Conservation (phyloP, 2,329 filamentous ascomycete species). For the Cytospora piceae region DNA sequence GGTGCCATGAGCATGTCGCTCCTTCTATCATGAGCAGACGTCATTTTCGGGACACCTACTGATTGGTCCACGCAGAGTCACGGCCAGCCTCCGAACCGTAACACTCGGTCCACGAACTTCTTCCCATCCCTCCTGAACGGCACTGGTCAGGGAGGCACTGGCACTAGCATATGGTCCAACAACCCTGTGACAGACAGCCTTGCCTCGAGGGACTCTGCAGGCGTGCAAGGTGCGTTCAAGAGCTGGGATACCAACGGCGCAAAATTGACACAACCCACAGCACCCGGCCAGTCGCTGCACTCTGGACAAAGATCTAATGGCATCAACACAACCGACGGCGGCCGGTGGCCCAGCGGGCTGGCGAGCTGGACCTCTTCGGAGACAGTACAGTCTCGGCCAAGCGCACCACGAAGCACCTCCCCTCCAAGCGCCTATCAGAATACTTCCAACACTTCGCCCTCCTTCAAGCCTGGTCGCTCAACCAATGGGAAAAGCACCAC, state of each 20-base stretch:
- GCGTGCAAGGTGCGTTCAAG: slow-evolving; percentile 24
- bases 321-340: slow-evolving; percentile 23
- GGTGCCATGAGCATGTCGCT: background rate
- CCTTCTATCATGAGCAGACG: background rate
- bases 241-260: background rate
- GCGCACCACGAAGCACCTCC: slow-evolving; percentile 27
- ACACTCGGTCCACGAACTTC: slow-evolving; percentile 16
- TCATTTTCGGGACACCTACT: slow-evolving; percentile 14
- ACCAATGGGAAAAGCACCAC: slow-evolving; percentile 11
- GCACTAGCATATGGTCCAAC: slow-evolving; percentile 26
- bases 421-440: slow-evolving; percentile 24
- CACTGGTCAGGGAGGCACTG: slow-evolving; percentile 12
- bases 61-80: slow-evolving; percentile 22
- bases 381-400: slow-evolving; percentile 23
- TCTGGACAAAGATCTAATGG: slow-evolving; percentile 23
- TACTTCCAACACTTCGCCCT: slow-evolving; percentile 25
- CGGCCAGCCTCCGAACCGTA: slow-evolving; percentile 26
- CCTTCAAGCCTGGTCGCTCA: slow-evolving; percentile 24
- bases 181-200: slow-evolving; percentile 18
- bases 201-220: slow-evolving; percentile 22
- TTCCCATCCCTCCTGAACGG: slow-evolving; percentile 20
- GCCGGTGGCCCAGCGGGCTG: slow-evolving; percentile 23
- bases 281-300: slow-evolving; percentile 18
- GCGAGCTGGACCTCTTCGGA: slow-evolving; percentile 27
- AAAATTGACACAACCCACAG: slow-evolving; percentile 22